Evolutionary conservation across 2,329 filamentous ascomycete genomes (phyloP).

Genomic region (Rhinocladiella mackenziei): DNA sequence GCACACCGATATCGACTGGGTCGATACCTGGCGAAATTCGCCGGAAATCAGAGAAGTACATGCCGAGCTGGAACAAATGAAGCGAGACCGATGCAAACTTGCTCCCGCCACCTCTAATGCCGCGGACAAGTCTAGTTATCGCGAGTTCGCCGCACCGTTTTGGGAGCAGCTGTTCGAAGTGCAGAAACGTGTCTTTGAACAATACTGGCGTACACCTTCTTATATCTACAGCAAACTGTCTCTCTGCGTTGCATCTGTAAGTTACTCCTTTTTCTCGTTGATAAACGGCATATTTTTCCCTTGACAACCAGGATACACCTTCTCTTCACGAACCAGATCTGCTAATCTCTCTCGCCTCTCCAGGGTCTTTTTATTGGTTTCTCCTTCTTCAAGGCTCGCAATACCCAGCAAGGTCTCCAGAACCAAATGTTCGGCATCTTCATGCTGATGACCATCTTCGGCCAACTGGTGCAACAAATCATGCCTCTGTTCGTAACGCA

Average conservation of each 20-base stretch:
- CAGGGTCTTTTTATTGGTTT: slow-evolving; percentile 87
- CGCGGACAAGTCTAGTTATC: slow-evolving; percentile 55
- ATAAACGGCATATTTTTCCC: too few species aligned
- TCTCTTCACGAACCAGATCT: too few species aligned
- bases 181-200: slow-evolving; percentile 72
- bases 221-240: slow-evolving; percentile 82
- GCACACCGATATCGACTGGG: slow-evolving; percentile 62
- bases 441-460: slow-evolving; percentile 78
- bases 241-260: slow-evolving; percentile 58
- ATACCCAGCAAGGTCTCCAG: slow-evolving; percentile 74
- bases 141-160: slow-evolving; percentile 79
- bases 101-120: slow-evolving; percentile 39
- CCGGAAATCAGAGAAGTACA: slow-evolving; percentile 55
- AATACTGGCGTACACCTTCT: slow-evolving; percentile 85
- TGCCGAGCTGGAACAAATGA: slow-evolving; percentile 51
- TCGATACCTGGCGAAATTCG: slow-evolving; percentile 57
- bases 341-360: too few species aligned
- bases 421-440: slow-evolving; percentile 92
- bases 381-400: slow-evolving; percentile 69
- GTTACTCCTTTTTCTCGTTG: too few species aligned
- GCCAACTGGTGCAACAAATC: slow-evolving; percentile 52
- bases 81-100: slow-evolving; percentile 46
- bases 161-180: slow-evolving; percentile 63
- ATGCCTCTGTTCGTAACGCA: slow-evolving; percentile 58
- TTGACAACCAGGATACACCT: too few species aligned